A percentile compares a stretch with the other conserved stretches of the same genome.
These are phyloP conservation scores for Aphanomyces stellatus DNA, from an alignment of 352 stramenopile species.

Conservation along the genomic window DNA sequence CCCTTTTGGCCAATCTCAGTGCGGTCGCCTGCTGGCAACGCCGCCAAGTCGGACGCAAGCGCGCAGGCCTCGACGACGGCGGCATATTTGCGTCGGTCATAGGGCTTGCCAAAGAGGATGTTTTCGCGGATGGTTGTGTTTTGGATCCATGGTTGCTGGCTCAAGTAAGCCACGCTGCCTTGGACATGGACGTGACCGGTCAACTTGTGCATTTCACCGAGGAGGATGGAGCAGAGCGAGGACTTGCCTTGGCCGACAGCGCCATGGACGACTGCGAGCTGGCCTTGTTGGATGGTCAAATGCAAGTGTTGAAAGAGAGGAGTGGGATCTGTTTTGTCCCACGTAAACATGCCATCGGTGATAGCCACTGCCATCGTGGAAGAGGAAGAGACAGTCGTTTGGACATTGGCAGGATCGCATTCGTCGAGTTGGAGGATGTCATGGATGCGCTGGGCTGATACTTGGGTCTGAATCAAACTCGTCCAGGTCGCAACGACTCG, in stretches of 20 bases:
- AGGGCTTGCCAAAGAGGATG: slow-evolving; percentile 71
- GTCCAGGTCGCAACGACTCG: not conserved
- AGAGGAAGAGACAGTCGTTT: not conserved
- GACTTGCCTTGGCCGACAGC: slow-evolving; percentile 47
- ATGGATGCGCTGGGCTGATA: slow-evolving; percentile 17
- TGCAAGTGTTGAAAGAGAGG: slow-evolving; percentile 31
- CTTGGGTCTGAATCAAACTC: slow-evolving; percentile 6
- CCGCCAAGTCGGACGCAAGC: slow-evolving; percentile 20
- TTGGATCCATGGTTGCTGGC: slow-evolving; percentile 23
- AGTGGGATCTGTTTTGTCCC: slow-evolving; percentile 25
- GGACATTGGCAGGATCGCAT: not conserved
- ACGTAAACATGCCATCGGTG: slow-evolving; percentile 53
- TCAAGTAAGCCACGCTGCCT: slow-evolving; percentile 30
- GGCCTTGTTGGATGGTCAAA: slow-evolving; percentile 32
- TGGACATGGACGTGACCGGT: slow-evolving; percentile 31
- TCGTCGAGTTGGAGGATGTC: not conserved
- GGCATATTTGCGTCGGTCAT: slow-evolving; percentile 45
- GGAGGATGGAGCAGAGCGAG: slow-evolving; percentile 37
- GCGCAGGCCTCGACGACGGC: slow-evolving; percentile 25
- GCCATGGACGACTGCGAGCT: slow-evolving; percentile 46
- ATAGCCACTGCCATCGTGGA: slow-evolving; percentile 30
- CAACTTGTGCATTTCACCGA: slow-evolving; percentile 80
- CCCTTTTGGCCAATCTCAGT: slow-evolving; percentile 40
- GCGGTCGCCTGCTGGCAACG: slow-evolving; percentile 51
- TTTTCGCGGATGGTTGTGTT: slow-evolving; percentile 64